These are phyloP conservation scores for Pythium rhizo-oryzae DNA, from an alignment of 352 stramenopile genomes.

Conservation along the genomic window DNA sequence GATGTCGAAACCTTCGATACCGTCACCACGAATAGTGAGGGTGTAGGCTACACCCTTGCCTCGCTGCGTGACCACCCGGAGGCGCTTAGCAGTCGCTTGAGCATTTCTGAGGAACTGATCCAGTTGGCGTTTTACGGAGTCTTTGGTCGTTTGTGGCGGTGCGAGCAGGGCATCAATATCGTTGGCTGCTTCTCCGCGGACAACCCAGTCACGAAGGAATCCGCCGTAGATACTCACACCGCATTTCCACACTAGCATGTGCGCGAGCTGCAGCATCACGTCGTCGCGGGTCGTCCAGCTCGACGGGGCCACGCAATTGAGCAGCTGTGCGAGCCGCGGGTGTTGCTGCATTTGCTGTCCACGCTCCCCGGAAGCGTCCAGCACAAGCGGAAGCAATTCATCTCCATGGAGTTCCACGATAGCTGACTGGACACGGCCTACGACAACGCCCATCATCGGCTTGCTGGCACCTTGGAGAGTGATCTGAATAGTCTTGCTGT, in stretches of 20 bases:
- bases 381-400: constrained; percentile 19
- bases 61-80: constrained; percentile 9
- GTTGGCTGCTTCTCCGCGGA: constrained; percentile 29
- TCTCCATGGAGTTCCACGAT: constrained; percentile 20
- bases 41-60: constrained; percentile 24
- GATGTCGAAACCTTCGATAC: constrained; percentile 22
- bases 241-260: constrained; percentile 29
- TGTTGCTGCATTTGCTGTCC: constrained; percentile 28
- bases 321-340: constrained; percentile 25
- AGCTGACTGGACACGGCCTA: constrained; percentile 26
- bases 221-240: constrained; percentile 26
- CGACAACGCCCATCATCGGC: constrained; percentile 25
- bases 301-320: constrained; percentile 12
- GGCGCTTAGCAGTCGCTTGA: not conserved
- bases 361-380: constrained; percentile 20
- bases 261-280: constrained; percentile 31
- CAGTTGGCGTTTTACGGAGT: constrained; percentile 13
- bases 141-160: constrained; percentile 16
- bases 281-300: constrained; percentile 30
- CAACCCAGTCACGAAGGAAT: constrained; percentile 37
- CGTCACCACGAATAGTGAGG: constrained; percentile 6
- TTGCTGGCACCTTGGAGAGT: constrained; percentile 28
- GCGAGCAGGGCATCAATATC: constrained; percentile 32
- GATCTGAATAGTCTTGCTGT: constrained; percentile 2
- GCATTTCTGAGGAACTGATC: constrained; percentile 1